Evolutionary conservation across 2,329 filamentous ascomycete genomes (phyloP), one percentile per base, ranked within the genome.

Genomic region (Beauveria pseudobassiana): DNA sequence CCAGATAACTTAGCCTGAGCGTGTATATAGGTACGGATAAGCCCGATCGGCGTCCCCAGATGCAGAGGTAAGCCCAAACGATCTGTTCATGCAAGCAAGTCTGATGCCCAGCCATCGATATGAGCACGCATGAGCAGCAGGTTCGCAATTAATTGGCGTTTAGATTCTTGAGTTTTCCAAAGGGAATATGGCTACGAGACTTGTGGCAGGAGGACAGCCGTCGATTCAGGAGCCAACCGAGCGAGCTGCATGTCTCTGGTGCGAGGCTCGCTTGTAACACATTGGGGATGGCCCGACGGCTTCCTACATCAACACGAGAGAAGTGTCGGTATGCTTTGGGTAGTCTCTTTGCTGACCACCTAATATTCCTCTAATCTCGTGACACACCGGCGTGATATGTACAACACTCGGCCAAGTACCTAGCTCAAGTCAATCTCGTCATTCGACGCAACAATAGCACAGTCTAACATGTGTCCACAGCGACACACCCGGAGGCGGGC

Each of bases 241-340:
- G 54, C 61, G 55, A 43, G 18, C 28, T 14, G 45, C 22, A 55
- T 50, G 61, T 59, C 43, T 50, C 30, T 38, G 22, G 61, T 63
- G 59, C 61, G 50, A 63, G 61, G 20, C 55, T 63, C 59, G 59
- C 50, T 61, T 59, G 34, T 45, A 18, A 43, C 18, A 40, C 28
- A 34, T 3, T 22, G 18, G 40, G 54, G 28, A 18, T 43, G 26
- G 10, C 3, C 61, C 24, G 46, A 20, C 54, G 61, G 54, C 48
- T 58, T 6, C 20, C 42, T 49, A 50, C 61, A 43, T 40, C 5
- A 42, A 5, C 9, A 42, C 26, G 26, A 20, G 16, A 49, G 22
- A 12, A 48, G 9, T n/a, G 5, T 16, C 42, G 34, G 34, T 38
- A 16, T 24, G 7, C 3, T 53, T 61, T 42, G n/a, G 58, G 59